Conservation (phyloP, 495 filamentous ascomycete genomes). For the Acidomyces sp. region DNA sequence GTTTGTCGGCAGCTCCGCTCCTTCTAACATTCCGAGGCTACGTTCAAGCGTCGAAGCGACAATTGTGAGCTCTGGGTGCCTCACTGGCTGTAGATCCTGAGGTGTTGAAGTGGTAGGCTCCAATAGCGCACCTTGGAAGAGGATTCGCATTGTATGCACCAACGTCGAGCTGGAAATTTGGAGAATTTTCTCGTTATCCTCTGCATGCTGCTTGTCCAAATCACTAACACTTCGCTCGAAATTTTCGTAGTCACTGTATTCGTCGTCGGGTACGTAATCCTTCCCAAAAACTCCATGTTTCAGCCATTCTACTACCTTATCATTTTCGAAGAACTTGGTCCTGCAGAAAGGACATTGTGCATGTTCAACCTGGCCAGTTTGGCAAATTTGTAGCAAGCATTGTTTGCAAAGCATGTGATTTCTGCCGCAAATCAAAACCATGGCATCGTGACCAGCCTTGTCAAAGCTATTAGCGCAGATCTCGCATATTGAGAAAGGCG, state of each 20-base stretch:
- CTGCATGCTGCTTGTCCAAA: conserved; percentile 1
- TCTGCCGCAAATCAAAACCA: background rate
- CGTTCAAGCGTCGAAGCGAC: background rate
- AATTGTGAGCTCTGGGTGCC: background rate
- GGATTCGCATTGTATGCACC: background rate
- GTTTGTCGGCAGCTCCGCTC: background rate
- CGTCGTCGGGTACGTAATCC: conserved; percentile 1
- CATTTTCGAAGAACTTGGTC: background rate
- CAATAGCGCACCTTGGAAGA: background rate
- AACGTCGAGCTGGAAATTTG: background rate
- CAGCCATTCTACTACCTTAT: background rate
- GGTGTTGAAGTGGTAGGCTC: background rate
- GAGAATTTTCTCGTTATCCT: background rate
- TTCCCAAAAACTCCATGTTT: background rate
- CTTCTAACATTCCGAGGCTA: background rate
- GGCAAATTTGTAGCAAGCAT: background rate
- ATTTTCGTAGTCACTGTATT: conserved; percentile 3
- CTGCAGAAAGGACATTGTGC: background rate
- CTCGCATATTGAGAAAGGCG: no score
- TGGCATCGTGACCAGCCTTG: background rate
- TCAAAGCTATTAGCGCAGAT: background rate
- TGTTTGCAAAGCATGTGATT: background rate
- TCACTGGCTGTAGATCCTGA: background rate
- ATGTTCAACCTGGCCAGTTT: background rate
- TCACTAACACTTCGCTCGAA: conserved; percentile 4